Evolutionary conservation across 805 yeast species (phyloP).

Genomic region (Saccharomycopsis guyanensis): DNA sequence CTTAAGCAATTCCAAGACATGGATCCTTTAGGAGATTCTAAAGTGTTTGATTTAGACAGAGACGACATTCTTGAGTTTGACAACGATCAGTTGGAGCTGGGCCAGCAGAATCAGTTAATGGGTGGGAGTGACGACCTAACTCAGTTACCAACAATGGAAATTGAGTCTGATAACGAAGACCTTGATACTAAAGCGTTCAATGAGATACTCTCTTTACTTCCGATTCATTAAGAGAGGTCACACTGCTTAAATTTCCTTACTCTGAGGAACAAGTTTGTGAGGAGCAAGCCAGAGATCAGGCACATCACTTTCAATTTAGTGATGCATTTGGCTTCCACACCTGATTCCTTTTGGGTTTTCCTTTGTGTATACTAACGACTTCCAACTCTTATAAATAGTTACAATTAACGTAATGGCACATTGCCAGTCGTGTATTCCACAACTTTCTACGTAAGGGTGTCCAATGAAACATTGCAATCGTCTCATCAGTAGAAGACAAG

Average conservation of each 20-base stretch:
- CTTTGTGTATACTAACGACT: no score
- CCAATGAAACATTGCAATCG: no score
- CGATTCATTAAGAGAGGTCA: no score
- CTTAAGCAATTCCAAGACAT: constrained; percentile 1
- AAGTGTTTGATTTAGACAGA: background rate
- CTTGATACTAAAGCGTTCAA: constrained; percentile 1
- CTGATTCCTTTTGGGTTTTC: no score
- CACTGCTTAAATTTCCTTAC: no score
- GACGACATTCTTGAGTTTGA: constrained; percentile 17
- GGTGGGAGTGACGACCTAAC: background rate
- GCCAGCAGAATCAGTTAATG: background rate
- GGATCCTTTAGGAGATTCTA: background rate
- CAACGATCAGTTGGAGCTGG: constrained; percentile 15
- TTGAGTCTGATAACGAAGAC: background rate
- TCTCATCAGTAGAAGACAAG: no score
- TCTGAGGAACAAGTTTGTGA: background rate
- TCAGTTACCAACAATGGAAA: background rate
- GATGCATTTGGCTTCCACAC: no score
- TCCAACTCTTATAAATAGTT: no score
- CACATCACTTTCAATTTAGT: no score
- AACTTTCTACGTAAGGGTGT: no score
- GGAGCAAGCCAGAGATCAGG: background rate
- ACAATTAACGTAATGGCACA: no score
- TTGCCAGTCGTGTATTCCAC: no score
- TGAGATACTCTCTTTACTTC: background rate